A percentile compares a stretch with the other conserved stretches of the same genome.
Conservation (phyloP, 2,329 filamentous ascomycete species). For the Microthyrium microscopicum region DNA sequence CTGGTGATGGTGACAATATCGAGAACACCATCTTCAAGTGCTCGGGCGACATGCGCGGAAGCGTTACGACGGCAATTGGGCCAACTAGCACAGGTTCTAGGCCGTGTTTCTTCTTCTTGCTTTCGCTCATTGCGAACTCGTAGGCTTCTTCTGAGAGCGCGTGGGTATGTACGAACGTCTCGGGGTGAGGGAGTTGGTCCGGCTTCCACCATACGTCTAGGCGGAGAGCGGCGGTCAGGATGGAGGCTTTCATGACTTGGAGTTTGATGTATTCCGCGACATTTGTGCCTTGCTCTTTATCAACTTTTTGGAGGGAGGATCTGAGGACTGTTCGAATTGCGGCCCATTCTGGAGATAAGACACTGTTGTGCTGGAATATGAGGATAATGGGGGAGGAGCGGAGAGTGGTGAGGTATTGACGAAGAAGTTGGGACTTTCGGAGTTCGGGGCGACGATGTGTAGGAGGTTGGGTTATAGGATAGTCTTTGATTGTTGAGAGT, state of each 20-base stretch:
- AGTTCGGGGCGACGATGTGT: slow-evolving; percentile 74
- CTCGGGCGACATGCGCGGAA: slow-evolving; percentile 68
- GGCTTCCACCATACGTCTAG: slow-evolving; percentile 64
- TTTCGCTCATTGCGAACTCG: slow-evolving; percentile 19
- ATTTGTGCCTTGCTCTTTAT: slow-evolving; percentile 47
- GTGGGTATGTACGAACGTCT: slow-evolving; percentile 41
- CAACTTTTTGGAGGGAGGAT: slow-evolving; percentile 44
- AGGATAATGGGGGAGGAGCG: slow-evolving; percentile 73
- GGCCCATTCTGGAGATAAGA: slow-evolving; percentile 58
- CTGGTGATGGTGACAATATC: slow-evolving; percentile 54
- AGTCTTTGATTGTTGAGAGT: slow-evolving; percentile 29
- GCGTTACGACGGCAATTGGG: slow-evolving; percentile 61
- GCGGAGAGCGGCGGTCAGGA: slow-evolving; percentile 70
- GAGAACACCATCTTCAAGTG: slow-evolving; percentile 70
- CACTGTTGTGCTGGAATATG: slow-evolving; percentile 69
- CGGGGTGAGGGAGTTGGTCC: slow-evolving; percentile 9
- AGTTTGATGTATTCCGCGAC: slow-evolving; percentile 52
- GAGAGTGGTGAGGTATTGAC: slow-evolving; percentile 75
- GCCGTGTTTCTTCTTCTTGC: slow-evolving; percentile 12
- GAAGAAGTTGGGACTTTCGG: slow-evolving; percentile 76
- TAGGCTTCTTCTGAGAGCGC: slow-evolving; percentile 41
- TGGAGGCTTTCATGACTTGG: slow-evolving; percentile 74
- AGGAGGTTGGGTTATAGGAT: slow-evolving; percentile 58
- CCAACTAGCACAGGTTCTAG: slow-evolving; percentile 67
- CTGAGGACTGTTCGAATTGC: slow-evolving; percentile 54